phyloP scores from a whole-genome alignment of 306 rosid species.

The cucumber (Cucumis sativus) region DNA sequence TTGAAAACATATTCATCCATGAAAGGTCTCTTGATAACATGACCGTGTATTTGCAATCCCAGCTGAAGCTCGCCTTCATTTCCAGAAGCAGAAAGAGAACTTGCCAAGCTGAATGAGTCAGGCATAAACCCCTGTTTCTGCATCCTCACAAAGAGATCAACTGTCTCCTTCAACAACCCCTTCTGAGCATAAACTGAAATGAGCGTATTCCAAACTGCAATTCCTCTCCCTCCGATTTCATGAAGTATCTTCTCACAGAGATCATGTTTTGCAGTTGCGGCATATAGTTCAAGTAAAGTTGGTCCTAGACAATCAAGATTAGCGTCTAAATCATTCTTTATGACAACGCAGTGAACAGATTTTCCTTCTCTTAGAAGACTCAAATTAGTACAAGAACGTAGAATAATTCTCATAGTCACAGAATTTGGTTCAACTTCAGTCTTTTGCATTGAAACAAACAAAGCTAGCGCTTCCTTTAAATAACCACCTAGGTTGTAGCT shows the following conservation, averaged over 20 bases:
- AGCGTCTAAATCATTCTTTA: constrained; percentile 40
- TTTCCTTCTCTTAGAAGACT: constrained; percentile 54
- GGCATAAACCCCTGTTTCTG: constrained; percentile 43
- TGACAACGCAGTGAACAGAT: constrained; percentile 59
- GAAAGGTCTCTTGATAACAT: constrained; percentile 52
- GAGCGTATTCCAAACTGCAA: constrained; percentile 56
- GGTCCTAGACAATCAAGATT: constrained; percentile 45
- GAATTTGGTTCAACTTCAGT: constrained; percentile 43
- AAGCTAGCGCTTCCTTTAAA: constrained; percentile 33
- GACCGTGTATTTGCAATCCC: constrained; percentile 68
- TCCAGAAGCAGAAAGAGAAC: constrained; percentile 73
- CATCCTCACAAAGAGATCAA: constrained; percentile 42
- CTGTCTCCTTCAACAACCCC: constrained; percentile 41
- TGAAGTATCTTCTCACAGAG: constrained; percentile 41
- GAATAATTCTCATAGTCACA: constrained; percentile 44
- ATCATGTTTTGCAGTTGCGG: constrained; percentile 31
- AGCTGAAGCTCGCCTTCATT: constrained; percentile 36
- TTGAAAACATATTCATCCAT: constrained; percentile 57
- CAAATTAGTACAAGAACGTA: constrained; percentile 57
- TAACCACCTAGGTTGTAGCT: constrained; percentile 40
- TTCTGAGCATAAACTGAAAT: constrained; percentile 49
- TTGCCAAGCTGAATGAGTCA: constrained; percentile 66
- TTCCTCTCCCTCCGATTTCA: constrained; percentile 25
- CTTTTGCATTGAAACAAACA: constrained; percentile 39
- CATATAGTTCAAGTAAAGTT: constrained; percentile 55